Evolutionary conservation across 768 basidiomycete genomes (phyloP).

Genomic region (Rhodosporidiobolus sp.): DNA sequence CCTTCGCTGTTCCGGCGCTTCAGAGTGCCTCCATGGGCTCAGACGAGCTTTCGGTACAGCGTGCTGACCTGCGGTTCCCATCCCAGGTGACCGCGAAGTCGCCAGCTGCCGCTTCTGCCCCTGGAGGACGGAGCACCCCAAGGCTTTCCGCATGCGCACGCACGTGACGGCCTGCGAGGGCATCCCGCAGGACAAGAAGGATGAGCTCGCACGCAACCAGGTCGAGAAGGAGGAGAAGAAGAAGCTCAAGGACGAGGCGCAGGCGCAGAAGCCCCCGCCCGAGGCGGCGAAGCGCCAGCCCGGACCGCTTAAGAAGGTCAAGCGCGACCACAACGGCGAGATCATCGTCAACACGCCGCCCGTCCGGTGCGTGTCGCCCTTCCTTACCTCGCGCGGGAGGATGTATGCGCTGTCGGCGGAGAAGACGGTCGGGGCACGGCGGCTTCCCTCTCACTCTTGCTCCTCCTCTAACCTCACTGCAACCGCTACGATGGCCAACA

Average conservation of each 20-base stretch:
- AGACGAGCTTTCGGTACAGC: neutral
- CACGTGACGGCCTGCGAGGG: conserved; percentile 12
- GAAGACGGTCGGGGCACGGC: neutral
- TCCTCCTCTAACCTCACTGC: neutral
- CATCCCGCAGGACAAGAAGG: conserved; percentile 14
- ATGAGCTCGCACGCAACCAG: neutral
- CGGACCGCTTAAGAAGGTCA: conserved; percentile 18
- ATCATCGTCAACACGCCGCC: neutral
- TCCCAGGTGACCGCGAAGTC: conserved; percentile 23
- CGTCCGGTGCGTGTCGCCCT: neutral
- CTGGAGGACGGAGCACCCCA: conserved; percentile 43
- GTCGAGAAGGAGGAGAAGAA: conserved; percentile 18
- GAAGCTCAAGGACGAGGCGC: conserved; percentile 3
- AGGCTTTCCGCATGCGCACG: conserved; percentile 42
- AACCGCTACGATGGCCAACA: neutral
- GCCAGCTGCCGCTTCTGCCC: conserved; percentile 39
- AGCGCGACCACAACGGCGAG: conserved; percentile 4
- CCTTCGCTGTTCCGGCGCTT: neutral
- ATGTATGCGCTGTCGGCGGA: conserved; percentile 26
- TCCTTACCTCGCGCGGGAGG: neutral
- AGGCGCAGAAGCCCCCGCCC: neutral
- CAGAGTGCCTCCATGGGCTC: neutral
- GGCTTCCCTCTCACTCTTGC: neutral
- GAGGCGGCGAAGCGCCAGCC: neutral
- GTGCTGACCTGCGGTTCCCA: neutral